These are phyloP conservation scores for Dipteronia sinensis DNA, from an alignment of 345 rosid species.

Conservation along the genomic window DNA sequence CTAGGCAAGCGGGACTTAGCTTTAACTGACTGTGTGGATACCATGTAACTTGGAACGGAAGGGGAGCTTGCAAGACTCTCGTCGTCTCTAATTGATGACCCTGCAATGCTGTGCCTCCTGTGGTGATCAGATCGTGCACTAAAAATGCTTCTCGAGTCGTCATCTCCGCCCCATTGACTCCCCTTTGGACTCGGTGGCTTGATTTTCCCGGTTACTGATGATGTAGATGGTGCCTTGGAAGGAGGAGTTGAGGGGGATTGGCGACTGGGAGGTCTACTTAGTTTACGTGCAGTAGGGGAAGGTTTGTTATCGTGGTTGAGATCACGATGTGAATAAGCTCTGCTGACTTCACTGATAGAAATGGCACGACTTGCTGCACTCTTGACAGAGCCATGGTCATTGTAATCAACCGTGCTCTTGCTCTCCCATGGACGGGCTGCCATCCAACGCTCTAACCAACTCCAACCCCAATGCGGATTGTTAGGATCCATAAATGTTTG, in stretches of 20 bases:
- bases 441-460: constrained; percentile 98
- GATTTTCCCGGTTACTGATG: constrained; percentile 35
- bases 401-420: constrained; percentile 41
- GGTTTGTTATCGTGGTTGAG: constrained; percentile 34
- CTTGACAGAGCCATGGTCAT: constrained; percentile 59
- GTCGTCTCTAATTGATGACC: constrained; percentile 64
- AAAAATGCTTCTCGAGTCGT: constrained; percentile 60
- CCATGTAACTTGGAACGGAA: constrained; percentile 64
- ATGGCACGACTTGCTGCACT: constrained; percentile 52
- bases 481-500: constrained; percentile 68
- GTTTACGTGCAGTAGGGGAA: constrained; percentile 44
- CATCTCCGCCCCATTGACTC: constrained; percentile 53
- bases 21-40: constrained; percentile 33
- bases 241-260: constrained; percentile 60
- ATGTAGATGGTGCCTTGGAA: constrained; percentile 41
- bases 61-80: constrained; percentile 73
- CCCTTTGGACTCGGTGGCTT: constrained; percentile 51
- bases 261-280: constrained; percentile 39
- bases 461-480: constrained; percentile 96
- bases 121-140: constrained; percentile 59
- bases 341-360: constrained; percentile 55
- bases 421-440: constrained; percentile 80
- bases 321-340: constrained; percentile 37
- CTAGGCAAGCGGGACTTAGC: constrained; percentile 52
- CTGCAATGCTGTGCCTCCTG: constrained; percentile 78